These are phyloP conservation scores for Fraxinus cuspidata DNA, from an alignment of 257 asterid species.

Conservation along the genomic window DNA sequence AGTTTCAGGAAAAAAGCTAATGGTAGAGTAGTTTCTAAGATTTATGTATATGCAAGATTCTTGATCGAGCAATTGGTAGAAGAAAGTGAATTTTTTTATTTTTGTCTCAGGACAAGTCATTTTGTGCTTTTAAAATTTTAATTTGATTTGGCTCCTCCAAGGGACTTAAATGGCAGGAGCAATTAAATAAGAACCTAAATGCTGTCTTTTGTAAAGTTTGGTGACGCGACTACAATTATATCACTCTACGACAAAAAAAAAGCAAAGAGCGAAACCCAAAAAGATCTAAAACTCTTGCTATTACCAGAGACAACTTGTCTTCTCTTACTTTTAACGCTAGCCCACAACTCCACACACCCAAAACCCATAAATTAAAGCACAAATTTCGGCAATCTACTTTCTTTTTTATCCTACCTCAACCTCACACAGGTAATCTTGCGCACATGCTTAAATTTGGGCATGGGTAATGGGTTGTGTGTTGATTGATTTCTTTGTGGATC, in stretches of 20 bases:
- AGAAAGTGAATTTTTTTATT: too few relatives aligned
- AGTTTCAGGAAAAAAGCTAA: too few relatives aligned
- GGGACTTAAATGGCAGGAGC: background rate
- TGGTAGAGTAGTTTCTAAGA: too few relatives aligned
- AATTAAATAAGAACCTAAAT: background rate
- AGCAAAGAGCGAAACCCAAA: conserved; percentile 22
- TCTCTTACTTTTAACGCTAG: conserved; percentile 5
- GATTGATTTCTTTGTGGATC: background rate
- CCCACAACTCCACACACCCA: background rate
- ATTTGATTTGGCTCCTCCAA: background rate
- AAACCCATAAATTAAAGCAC: background rate
- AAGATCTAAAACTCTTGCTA: conserved; percentile 26
- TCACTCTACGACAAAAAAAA: background rate
- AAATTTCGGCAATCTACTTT: background rate
- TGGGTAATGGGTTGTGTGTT: background rate
- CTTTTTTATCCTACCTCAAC: background rate
- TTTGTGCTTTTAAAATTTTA: too few relatives aligned
- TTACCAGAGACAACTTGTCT: background rate
- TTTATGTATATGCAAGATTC: too few relatives aligned
- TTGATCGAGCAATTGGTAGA: too few relatives aligned
- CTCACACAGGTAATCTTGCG: background rate
- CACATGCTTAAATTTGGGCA: background rate
- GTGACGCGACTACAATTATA: background rate
- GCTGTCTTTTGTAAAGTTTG: background rate
- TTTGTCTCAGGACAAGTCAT: too few relatives aligned